Base-by-base conservation (phyloP, 2,329 filamentous ascomycete species). In the Beauveria varroae region DNA sequence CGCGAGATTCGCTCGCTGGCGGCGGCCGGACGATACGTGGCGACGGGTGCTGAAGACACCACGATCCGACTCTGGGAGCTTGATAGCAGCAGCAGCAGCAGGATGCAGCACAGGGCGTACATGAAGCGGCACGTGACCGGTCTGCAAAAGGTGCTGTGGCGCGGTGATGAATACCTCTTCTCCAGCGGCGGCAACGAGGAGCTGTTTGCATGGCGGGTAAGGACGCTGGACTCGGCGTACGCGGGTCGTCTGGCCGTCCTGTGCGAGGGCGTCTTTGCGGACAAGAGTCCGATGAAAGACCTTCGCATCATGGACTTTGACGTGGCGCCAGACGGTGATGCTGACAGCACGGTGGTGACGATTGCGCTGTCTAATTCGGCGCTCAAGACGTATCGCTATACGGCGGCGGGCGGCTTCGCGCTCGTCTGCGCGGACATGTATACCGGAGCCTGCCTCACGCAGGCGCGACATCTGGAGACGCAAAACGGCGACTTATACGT, bases 161-260 rank as follows among this genome's bases (percentile, higher is more conserved):
- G 89, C 1, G 81, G 84, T 52, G 83, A 87, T 2, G 72, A 78
- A 1, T 89, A 88, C 67, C 82, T 99, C 2, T 89, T 98, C 71
- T 96, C 90, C 65, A 93, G 91, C 68, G 91, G 85, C 6, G 95
- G 93, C 0, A 87, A 86, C 63, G 93, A 97, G 71, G 93, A 99
- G 73, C 88, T 98, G 65, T 93, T 88, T 67, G 82, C 93, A 12
- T 99, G 95, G 93, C 81, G 84, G 46, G 73, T 93, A 40, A 78
- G 77, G 52, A 69, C 70, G 12, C 71, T 89, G 7, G 78, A 85
- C 28, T 76, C 79, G 1, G 74, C 70, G 14, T 79, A 80, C 55
- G 66, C 67, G 16, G 41, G 24, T 0, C 79, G 81, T 3, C 72
- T 86, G 2, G 84, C 81, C 0, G 78, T 87, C 2, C 72, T 83